Evolutionary conservation across 768 basidiomycete genomes (phyloP).

Genomic region (Lactarius akahatsu): DNA sequence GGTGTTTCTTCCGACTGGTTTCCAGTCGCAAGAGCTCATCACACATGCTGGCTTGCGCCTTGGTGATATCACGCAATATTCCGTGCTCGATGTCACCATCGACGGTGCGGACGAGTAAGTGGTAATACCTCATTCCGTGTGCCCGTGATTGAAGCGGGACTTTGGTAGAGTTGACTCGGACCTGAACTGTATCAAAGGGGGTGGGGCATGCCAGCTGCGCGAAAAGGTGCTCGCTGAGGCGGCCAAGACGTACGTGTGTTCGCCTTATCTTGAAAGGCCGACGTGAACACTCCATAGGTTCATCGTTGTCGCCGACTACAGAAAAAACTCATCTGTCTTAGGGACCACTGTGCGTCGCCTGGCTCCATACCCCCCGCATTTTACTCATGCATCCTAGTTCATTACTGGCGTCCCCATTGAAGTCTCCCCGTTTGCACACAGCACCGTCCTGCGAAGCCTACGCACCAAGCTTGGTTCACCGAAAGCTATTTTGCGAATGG

Average conservation of each 20-base stretch:
- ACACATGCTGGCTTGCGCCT: constrained; percentile 71
- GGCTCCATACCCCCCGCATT: neutral
- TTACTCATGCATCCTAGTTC: constrained; percentile 51
- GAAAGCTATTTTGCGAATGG: constrained; percentile 86
- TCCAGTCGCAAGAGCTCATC: constrained; percentile 96
- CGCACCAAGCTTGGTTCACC: constrained; percentile 58
- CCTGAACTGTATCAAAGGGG: constrained; percentile 95
- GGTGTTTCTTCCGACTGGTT: constrained; percentile 92
- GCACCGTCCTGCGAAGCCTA: constrained; percentile 75
- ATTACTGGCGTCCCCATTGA: constrained; percentile 91
- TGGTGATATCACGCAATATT: constrained; percentile 89
- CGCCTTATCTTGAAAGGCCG: neutral
- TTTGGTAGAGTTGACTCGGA: constrained; percentile 72
- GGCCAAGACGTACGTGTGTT: constrained; percentile 65
- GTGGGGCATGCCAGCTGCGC: constrained; percentile 92
- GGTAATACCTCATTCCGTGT: neutral
- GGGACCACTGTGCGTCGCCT: constrained; percentile 70
- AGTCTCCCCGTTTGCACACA: constrained; percentile 95
- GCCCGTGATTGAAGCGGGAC: neutral
- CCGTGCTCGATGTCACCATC: constrained; percentile 90
- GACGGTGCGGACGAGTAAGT: constrained; percentile 96
- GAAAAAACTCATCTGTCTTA: constrained; percentile 84
- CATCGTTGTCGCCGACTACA: constrained; percentile 90
- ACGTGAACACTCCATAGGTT: constrained; percentile 48
- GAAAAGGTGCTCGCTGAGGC: constrained; percentile 99